Conservation (phyloP, 116 monocot species). For the Posidonia oceanica region DNA sequence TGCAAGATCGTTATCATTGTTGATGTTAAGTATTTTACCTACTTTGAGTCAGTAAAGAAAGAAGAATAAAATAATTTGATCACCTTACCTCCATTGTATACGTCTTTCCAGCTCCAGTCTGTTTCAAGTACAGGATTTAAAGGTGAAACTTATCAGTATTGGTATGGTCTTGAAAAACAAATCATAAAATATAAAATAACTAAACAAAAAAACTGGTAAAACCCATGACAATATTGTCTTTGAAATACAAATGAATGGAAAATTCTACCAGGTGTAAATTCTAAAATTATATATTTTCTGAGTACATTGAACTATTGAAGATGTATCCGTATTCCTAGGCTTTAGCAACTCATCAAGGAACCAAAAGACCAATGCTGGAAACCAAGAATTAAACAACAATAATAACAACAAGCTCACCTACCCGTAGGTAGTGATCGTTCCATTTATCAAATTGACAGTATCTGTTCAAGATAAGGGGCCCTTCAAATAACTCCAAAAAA, state of each 20-base stretch:
- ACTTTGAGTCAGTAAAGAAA: neutral
- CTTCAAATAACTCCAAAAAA: conserved; percentile 16
- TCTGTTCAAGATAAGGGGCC: too few species aligned
- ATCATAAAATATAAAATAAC: neutral
- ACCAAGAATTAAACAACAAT: neutral
- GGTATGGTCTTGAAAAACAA: neutral
- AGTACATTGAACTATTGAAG: neutral
- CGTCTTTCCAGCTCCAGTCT: conserved; percentile 96
- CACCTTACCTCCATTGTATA: conserved; percentile 75
- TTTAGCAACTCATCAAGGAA: neutral
- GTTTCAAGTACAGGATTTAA: conserved; percentile 8
- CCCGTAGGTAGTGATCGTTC: conserved; percentile 74
- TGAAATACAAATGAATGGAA: neutral
- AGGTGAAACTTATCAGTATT: neutral
- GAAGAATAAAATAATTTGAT: too few species aligned
- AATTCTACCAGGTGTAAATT: neutral
- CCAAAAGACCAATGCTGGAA: neutral
- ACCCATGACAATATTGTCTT: neutral
- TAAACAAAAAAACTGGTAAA: neutral
- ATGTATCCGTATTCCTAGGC: neutral
- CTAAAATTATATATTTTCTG: neutral
- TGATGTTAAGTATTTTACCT: neutral
- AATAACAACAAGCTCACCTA: conserved; percentile 28
- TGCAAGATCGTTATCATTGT: neutral
- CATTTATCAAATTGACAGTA: conserved; percentile 52